Percentiles rank a stretch among this genome's conserved stretches.
These are phyloP conservation scores for Candolleomyces eurysporus DNA, from an alignment of 768 basidiomycete genomes.

Conservation along the genomic window DNA sequence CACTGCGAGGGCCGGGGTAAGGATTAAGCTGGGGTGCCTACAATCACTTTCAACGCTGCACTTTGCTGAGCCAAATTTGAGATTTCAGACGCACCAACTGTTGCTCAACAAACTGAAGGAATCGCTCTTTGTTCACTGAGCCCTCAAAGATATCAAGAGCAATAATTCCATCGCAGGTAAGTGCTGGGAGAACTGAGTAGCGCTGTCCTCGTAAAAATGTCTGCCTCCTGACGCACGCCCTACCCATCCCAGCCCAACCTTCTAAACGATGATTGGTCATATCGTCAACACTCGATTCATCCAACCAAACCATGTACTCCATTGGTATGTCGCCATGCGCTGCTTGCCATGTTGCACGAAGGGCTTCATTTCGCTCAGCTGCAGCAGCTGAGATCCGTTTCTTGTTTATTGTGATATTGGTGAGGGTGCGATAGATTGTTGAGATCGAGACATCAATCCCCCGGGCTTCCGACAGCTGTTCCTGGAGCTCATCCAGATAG, in stretches of 20 bases:
- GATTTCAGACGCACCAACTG: constrained; percentile 20
- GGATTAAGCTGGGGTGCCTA: constrained; percentile 27
- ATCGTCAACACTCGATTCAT: constrained; percentile 26
- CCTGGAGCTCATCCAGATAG: constrained; percentile 33
- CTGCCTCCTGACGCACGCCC: constrained; percentile 18
- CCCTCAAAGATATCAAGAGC: constrained; percentile 33
- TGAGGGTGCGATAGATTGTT: constrained; percentile 24
- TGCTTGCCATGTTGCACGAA: constrained; percentile 14
- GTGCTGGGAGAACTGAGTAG: constrained; percentile 27
- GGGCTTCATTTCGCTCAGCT: constrained; percentile 25
- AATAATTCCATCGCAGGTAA: constrained; percentile 27
- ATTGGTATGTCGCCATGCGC: constrained; percentile 14
- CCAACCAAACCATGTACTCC: constrained; percentile 21
- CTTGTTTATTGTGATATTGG: constrained; percentile 15
- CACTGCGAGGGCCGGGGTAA: constrained; percentile 31
- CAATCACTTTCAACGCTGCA: not conserved
- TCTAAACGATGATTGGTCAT: constrained; percentile 14
- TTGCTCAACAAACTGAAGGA: constrained; percentile 27
- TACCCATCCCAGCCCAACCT: constrained; percentile 18
- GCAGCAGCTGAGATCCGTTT: constrained; percentile 24
- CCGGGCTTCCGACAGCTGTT: constrained; percentile 15
- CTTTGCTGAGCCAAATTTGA: not conserved
- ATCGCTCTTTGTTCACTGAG: constrained; percentile 29
- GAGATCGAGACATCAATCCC: constrained; percentile 26
- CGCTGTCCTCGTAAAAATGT: constrained; percentile 24